Evolutionary conservation across 257 asterid genomes (phyloP).

Genomic region (Nemophila menziesii): DNA sequence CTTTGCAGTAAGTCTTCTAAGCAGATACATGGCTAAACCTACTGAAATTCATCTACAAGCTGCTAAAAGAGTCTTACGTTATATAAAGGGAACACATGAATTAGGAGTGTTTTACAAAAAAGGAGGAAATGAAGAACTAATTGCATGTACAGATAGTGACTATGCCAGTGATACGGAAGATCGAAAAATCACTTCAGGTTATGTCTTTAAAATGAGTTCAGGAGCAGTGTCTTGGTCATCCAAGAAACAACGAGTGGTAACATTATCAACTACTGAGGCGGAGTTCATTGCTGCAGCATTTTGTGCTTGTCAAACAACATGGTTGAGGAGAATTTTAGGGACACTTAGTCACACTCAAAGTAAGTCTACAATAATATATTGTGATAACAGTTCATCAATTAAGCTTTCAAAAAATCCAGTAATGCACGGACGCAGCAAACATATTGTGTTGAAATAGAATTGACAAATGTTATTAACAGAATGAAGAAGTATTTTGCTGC

Average conservation of each 20-base stretch:
- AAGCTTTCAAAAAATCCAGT: slow-evolving; percentile 1
- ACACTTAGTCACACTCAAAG: background rate
- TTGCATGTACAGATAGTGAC: background rate
- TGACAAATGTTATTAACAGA: too few relatives aligned
- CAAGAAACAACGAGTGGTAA: background rate
- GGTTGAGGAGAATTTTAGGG: background rate
- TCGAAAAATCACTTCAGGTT: background rate
- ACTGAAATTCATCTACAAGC: background rate
- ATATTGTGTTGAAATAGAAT: too few relatives aligned
- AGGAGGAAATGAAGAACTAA: background rate
- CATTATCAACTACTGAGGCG: background rate
- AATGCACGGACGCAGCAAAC: background rate
- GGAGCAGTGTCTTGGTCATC: background rate
- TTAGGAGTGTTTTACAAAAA: background rate
- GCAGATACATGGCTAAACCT: background rate
- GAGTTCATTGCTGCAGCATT: background rate
- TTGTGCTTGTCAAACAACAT: background rate
- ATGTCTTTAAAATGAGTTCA: background rate
- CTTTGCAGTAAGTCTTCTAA: background rate
- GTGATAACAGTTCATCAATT: background rate
- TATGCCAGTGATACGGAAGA: background rate
- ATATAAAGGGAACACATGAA: background rate
- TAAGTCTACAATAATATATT: background rate
- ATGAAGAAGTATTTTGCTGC: too few relatives aligned
- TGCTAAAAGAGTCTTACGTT: background rate